Evolutionary conservation across 176 grass and related monocot genomes (phyloP).

Genomic region (Thalia dealbata): DNA sequence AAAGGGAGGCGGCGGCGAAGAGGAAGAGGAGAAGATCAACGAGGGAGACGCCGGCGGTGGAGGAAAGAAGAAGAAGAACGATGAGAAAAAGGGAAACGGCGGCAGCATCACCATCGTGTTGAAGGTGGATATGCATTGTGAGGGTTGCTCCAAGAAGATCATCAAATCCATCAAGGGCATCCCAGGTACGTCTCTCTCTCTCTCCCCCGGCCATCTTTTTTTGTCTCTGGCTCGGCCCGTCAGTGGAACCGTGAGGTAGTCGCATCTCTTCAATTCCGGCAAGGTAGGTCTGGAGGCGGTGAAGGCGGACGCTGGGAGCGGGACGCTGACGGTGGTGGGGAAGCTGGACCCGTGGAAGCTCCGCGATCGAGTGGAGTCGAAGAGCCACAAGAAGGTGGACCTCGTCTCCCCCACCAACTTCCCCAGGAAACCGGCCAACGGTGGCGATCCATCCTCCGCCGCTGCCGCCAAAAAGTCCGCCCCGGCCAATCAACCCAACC

Average conservation of each 20-base stretch:
- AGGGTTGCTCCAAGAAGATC: slow-evolving; percentile 58
- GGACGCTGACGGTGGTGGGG: slow-evolving; percentile 51
- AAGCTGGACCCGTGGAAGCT: slow-evolving; percentile 72
- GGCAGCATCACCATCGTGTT: slow-evolving; percentile 40
- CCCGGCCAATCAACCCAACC: neutral
- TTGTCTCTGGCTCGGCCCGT: no score
- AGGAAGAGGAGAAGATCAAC: neutral
- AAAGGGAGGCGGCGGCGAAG: neutral
- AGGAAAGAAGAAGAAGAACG: neutral
- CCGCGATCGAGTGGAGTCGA: slow-evolving; percentile 39
- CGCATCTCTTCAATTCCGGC: neutral
- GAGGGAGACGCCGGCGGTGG: neutral
- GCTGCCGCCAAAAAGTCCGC: neutral
- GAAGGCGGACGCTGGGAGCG: slow-evolving; percentile 44
- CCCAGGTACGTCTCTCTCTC: slow-evolving; percentile 21
- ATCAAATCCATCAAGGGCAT: slow-evolving; percentile 37
- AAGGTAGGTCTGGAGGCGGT: slow-evolving; percentile 63
- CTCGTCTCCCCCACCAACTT: slow-evolving; percentile 23
- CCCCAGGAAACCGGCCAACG: slow-evolving; percentile 9
- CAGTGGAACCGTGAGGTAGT: no score
- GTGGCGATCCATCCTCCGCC: neutral
- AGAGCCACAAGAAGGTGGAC: slow-evolving; percentile 67
- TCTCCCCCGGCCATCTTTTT: no score
- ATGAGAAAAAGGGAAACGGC: neutral
- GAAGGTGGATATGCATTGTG: slow-evolving; percentile 82